Evolutionary conservation across 2,329 filamentous ascomycete species (phyloP).

Genomic region (Alternaria burnsii): DNA sequence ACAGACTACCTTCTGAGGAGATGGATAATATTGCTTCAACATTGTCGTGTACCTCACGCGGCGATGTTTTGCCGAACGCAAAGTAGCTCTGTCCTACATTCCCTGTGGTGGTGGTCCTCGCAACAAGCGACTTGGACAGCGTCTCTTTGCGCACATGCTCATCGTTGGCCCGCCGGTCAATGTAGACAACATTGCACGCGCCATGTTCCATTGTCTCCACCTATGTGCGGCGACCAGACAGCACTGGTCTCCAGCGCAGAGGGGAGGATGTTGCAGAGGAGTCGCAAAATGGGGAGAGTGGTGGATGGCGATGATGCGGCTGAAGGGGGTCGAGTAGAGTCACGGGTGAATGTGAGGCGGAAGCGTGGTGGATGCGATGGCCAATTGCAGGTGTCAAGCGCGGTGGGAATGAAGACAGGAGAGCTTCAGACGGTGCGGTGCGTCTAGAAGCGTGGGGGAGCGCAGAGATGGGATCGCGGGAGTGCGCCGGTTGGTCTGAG

Average conservation of each 20-base stretch:
- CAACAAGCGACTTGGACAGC: conserved; percentile 45
- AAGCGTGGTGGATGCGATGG: conserved; percentile 16
- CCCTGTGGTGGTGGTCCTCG: conserved; percentile 43
- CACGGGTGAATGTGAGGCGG: conserved; percentile 6
- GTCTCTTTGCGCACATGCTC: conserved; percentile 51
- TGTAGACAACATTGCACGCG: conserved; percentile 56
- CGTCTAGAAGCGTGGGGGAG: conserved; percentile 29
- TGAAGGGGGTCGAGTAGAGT: conserved; percentile 13
- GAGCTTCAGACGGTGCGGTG: conserved; percentile 18
- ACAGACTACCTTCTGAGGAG: conserved; percentile 52
- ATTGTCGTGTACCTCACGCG: conserved; percentile 50
- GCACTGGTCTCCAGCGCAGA: conserved; percentile 44
- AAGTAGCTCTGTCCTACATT: conserved; percentile 50
- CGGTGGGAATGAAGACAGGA: conserved; percentile 17
- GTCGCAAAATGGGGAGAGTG: conserved; percentile 31
- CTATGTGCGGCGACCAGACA: conserved; percentile 42
- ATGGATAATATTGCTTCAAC: conserved; percentile 52
- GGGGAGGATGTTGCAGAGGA: conserved; percentile 27
- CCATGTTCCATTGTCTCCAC: conserved; percentile 55
- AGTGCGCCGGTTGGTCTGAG: conserved; percentile 34
- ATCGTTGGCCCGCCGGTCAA: conserved; percentile 54
- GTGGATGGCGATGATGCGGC: conserved; percentile 17
- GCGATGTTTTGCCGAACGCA: conserved; percentile 39
- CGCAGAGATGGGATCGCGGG: conserved; percentile 23
- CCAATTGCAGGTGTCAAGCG: conserved; percentile 26